Evolutionary conservation across 2,329 filamentous ascomycete genomes (phyloP).

Genomic region (Sarocladium brachiariae): DNA sequence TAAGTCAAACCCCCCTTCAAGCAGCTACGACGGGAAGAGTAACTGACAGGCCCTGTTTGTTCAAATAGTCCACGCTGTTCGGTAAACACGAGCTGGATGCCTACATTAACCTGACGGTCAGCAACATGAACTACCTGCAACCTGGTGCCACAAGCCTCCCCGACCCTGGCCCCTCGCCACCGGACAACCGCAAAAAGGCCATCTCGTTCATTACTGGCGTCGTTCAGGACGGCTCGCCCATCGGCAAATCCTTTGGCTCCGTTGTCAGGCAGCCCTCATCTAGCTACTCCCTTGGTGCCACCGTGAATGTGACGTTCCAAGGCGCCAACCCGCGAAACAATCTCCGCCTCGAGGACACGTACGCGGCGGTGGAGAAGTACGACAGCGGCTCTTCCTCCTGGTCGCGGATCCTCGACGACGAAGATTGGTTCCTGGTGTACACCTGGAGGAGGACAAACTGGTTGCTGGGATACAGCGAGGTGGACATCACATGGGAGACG

Average conservation of each 20-base stretch:
- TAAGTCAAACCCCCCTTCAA: too few relatives aligned
- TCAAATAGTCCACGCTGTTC: conserved; percentile 62
- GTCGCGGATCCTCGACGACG: conserved; percentile 62
- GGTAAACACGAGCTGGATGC: conserved; percentile 77
- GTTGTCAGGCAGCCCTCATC: conserved; percentile 48
- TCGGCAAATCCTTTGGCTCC: conserved; percentile 64
- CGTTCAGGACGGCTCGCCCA: conserved; percentile 60
- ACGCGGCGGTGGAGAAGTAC: conserved; percentile 63
- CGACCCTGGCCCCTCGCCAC: conserved; percentile 56
- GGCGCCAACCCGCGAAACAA: conserved; percentile 90
- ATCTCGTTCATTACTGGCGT: conserved; percentile 77
- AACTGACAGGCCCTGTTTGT: too few relatives aligned
- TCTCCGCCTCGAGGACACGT: conserved; percentile 70
- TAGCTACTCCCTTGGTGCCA: conserved; percentile 53
- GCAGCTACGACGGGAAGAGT: too few relatives aligned
- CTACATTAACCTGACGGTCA: conserved; percentile 81
- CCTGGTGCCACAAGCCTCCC: conserved; percentile 31
- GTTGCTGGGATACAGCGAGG: conserved; percentile 68
- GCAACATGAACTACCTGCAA: conserved; percentile 38
- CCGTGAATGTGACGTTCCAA: conserved; percentile 64
- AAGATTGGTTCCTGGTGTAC: conserved; percentile 78
- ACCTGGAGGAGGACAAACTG: conserved; percentile 68
- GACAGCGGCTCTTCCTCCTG: conserved; percentile 39
- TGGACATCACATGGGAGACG: conserved; percentile 69
- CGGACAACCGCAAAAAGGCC: conserved; percentile 70